Evolutionary conservation across 2,329 filamentous ascomycete genomes (phyloP), one percentile per base, ranked within the genome.

Genomic region (Pseudophaeomoniella oleicola): DNA sequence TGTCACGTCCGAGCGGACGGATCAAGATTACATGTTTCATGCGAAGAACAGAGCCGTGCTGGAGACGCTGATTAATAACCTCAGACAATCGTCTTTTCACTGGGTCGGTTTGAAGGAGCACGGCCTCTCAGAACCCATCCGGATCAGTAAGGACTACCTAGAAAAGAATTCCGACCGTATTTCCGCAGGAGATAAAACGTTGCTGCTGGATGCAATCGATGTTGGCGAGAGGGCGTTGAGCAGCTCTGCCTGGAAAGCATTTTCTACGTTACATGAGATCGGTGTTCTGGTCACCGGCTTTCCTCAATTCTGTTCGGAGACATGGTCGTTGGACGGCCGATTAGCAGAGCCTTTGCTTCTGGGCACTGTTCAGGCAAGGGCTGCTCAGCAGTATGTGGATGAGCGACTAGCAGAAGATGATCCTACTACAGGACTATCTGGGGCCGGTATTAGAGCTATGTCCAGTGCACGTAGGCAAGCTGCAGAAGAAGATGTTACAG

Each of bases 21-120:
- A 88, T 47, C 66, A 72, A 38, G 87, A 94, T 52, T 94, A 94
- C 51, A 79, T 96, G 44, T 94, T 94, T 47, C 81, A 94, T 47
- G 71, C 73, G 1, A 75, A 70, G 10, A 87, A 87, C 47, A 63
- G 71, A 18, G 78, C 75, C 42, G 67, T 69, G 29, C 62, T 93
- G 10, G 60, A 77, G 16, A 65, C 73, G 37, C 62, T 93, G 2
- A 78, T 93, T 3, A 70, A 69, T 38, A 94, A 94, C 49, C 56
- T 94, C 32, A 74, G 84, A 13, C 81, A 90, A 50, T 78, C 83
- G 4, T 84, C 81, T 34, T 93, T 94, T 50, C 92, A 88, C 55
- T 87, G 83, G 58, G 79, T 79, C 0, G 87, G 86, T 34, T 86
- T 81, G 48, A 56, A 62, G 0, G 59, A 65, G 1, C 41, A 47